Conservation (phyloP, 345 rosid genomes). For the Acer yangbiense region DNA sequence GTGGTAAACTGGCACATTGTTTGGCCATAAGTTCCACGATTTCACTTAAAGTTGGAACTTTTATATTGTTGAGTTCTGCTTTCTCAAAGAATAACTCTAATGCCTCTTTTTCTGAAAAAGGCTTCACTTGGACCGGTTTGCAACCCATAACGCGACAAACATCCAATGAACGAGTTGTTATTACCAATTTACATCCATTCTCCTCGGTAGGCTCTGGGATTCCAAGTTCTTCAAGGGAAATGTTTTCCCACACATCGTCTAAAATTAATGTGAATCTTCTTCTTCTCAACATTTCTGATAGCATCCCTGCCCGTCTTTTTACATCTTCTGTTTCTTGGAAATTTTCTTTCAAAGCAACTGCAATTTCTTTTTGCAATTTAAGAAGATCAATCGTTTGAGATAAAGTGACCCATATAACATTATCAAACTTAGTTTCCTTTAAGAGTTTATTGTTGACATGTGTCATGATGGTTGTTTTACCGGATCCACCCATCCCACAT, state of each 20-base stretch:
- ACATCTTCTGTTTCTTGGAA: neutral
- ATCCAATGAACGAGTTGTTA: slow-evolving; percentile 26
- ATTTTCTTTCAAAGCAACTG: neutral
- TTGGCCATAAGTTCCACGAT: neutral
- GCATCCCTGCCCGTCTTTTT: neutral
- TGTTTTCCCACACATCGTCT: slow-evolving; percentile 2
- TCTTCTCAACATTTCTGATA: neutral
- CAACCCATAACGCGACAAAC: slow-evolving; percentile 19
- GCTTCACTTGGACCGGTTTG: slow-evolving; percentile 9
- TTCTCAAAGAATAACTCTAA: slow-evolving; percentile 15
- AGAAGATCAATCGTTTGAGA: neutral
- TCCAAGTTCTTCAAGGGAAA: neutral
- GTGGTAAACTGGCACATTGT: slow-evolving; percentile 29
- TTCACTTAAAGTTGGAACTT: neutral
- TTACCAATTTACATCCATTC: slow-evolving; percentile 25
- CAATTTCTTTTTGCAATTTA: neutral
- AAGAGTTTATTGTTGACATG: neutral
- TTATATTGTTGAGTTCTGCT: neutral
- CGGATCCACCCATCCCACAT: too few relatives aligned
- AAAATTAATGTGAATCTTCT: neutral
- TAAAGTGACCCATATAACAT: neutral
- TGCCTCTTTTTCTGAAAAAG: slow-evolving; percentile 17
- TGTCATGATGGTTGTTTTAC: too few relatives aligned
- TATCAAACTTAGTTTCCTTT: neutral
- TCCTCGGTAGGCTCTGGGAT: slow-evolving; percentile 2